Evolutionary conservation across 495 filamentous ascomycete genomes (phyloP), one percentile per base, ranked within the genome.

Genomic region (Neurospora sp.): DNA sequence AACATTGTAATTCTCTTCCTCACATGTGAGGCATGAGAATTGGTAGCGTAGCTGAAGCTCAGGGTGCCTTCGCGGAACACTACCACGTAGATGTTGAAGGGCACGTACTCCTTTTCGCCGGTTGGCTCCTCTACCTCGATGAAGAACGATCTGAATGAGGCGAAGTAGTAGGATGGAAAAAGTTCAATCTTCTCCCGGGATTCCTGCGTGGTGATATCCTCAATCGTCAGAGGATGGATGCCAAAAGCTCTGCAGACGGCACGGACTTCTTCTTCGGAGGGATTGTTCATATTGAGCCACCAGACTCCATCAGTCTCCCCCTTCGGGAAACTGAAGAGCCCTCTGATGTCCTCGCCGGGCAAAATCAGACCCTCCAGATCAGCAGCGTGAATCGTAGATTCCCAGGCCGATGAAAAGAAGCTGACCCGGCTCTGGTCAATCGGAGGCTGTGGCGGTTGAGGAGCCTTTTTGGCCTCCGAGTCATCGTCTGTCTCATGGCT

Each of bases 171-270:
- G 69, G 93, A 91, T 37, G 93, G 91, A 84, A 99, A 99, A 39
- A 99, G 89, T 81, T 99, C 96, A 40, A 99, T 97, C 84, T 99
- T 99, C 84, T 99, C 95, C 31, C 95, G 93, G 19, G 94, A 90
- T 84, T 99, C 95, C 79, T 97, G 94, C 3, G 91, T 96, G 40
- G 90, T 88, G 74, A 99, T 97, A 85, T 99, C 95, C 82, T 99
- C 95, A 21, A 92, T 91, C 11, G 95, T 98, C 82, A 99, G 81
- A 5, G 94, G 95, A 81, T 99, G 95, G 69, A 98, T 92, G 9
- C 91, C 91, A 79, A 99, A 99, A 5, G 96, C 94, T 73, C 91
- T 90, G 80, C 92, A 94, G 71, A 99, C 86, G n/a, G 91, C 91
- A 42, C 90, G 89, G 24, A 97, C 88, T 79, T 98, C 96, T 70